Base-by-base conservation (phyloP, 352 stramenopile species). In the Globisporangium abappressorium region DNA sequence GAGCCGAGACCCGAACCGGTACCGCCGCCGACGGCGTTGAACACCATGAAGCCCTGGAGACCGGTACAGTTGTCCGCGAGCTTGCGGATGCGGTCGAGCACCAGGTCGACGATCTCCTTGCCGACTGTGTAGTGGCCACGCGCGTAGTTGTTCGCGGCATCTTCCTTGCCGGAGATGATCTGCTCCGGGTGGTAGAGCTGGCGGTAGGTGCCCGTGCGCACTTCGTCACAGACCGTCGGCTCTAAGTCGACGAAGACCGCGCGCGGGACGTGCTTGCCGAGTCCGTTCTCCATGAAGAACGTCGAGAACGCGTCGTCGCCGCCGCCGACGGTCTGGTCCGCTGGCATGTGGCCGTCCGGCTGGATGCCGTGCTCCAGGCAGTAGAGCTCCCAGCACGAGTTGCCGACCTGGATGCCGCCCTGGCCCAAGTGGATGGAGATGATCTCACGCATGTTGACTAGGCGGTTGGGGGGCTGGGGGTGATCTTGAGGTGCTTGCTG, bases 191-290 rank as follows among this genome's bases (percentile, higher is more conserved):
- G 97, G 82, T 99, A 99, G 43, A 99, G 78, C 72, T 98, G 91
- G 67, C 93, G 81, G 88, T 99, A 99, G 8, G 93, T 96, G 69
- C 97, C 97, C 38, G 86, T 93, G 70, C 97, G 93, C 43, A 99
- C 93, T 85, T 99, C 95, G 72, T 99, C 97, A 74, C 95, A 98
- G 20, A 99, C 97, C 12, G 81, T 98, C 7, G 97, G 97, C 80
- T 99, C 97, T 28, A 99, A 82, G 85, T 99, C 97, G n/a, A 99
- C 95, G 69, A 98, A 97, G 58, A 99, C 92, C 8, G 96, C 94
- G 69, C 97, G 94, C 20, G 97, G 97, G 26, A 99, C 97, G 86
- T 99, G 94, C 78, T 99, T 99, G 73, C 97, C 97, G 2, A 91
- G 90, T 20, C 81, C 82, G 12, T 93, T 98, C 72, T 98, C 92